These are phyloP conservation scores for Wallacemonas rigidus DNA, from an alignment of 208 protist species.

Conservation along the genomic window DNA sequence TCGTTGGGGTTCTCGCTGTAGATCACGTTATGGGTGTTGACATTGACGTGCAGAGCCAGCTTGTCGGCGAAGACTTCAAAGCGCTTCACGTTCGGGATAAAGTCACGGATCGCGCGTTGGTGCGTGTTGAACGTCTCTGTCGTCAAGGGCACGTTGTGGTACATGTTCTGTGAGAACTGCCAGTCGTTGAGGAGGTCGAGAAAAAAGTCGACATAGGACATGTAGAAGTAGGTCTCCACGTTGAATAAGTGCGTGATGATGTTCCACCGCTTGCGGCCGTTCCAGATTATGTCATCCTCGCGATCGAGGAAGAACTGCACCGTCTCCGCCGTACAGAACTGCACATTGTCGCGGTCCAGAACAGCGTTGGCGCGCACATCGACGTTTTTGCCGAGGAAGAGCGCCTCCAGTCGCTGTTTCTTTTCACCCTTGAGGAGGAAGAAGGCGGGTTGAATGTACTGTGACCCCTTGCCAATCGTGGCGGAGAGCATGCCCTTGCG, in stretches of 20 bases:
- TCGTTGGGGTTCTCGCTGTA: constrained; percentile 80
- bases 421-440: constrained; percentile 66
- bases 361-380: constrained; percentile 71
- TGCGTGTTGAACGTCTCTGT: constrained; percentile 82
- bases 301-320: constrained; percentile 82
- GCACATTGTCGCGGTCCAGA: constrained; percentile 52
- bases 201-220: constrained; percentile 81
- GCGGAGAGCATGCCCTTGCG: constrained; percentile 60
- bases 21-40: constrained; percentile 79
- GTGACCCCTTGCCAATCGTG: constrained; percentile 63
- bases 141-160: constrained; percentile 73
- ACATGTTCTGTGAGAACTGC: constrained; percentile 83
- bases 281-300: constrained; percentile 74
- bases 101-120: constrained; percentile 67
- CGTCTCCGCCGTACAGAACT: constrained; percentile 47
- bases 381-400: constrained; percentile 68
- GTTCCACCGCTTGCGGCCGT: constrained; percentile 78
- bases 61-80: constrained; percentile 75
- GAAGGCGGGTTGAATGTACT: constrained; percentile 82
- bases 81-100: constrained; percentile 79
- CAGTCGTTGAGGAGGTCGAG: constrained; percentile 85
- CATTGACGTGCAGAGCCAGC: constrained; percentile 60
- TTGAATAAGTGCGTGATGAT: constrained; percentile 56
- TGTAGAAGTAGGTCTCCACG: constrained; percentile 74
- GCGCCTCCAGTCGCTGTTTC: constrained; percentile 63